Evolutionary conservation across 495 filamentous ascomycete genomes (phyloP).

Genomic region (Podospora sp.): DNA sequence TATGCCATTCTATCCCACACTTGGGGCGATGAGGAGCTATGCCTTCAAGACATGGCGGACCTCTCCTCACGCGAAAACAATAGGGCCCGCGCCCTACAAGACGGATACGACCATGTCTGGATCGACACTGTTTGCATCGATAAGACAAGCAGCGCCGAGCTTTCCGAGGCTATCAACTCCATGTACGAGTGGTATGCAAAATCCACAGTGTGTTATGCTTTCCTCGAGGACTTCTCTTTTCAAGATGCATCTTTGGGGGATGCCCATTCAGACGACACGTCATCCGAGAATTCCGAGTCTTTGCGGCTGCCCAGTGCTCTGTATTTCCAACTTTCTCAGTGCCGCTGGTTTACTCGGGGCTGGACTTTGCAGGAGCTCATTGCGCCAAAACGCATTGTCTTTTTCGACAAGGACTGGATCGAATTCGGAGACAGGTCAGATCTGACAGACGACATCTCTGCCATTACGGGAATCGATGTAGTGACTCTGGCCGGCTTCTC

Average conservation of each 20-base stretch:
- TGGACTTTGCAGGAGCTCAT: conserved; percentile 19
- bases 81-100: conserved; percentile 28
- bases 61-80: conserved; percentile 8
- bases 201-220: conserved; percentile 37
- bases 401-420: background rate
- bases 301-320: no score
- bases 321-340: no score
- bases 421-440: background rate
- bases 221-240: conserved; percentile 19
- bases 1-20: conserved; percentile 46
- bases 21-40: conserved; percentile 39
- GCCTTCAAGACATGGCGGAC: conserved; percentile 30
- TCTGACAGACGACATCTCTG: no score
- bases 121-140: conserved; percentile 25
- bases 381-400: conserved; percentile 1
- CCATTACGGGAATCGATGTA: no score
- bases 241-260: background rate
- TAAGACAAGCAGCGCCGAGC: conserved; percentile 43
- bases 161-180: conserved; percentile 30
- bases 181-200: conserved; percentile 35
- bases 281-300: background rate
- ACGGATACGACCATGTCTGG: conserved; percentile 38
- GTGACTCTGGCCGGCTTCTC: background rate
- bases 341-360: background rate
- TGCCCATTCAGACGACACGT: background rate